phyloP scores from a whole-genome alignment of 2,329 filamentous ascomycete genomes.

The Colletotrichum spinosum region DNA sequence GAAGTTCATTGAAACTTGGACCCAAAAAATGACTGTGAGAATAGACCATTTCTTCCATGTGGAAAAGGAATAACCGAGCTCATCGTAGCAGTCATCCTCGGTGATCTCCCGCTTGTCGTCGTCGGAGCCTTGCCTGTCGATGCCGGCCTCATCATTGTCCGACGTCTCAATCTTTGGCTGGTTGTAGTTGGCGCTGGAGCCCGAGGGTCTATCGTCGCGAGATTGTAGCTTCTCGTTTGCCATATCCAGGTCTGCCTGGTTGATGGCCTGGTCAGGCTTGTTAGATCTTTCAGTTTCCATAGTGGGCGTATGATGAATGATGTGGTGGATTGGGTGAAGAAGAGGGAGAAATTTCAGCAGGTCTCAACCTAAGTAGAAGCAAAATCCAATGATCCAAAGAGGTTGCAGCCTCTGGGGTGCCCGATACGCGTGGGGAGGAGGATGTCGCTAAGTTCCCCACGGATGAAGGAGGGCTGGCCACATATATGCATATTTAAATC shows the following conservation, averaged over 20 bases:
- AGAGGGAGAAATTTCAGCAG: no score
- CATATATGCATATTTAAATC: no score
- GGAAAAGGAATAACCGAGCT: constrained; percentile 73
- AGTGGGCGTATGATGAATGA: not conserved
- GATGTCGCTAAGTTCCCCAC: no score
- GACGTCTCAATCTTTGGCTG: constrained; percentile 36
- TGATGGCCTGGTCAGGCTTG: constrained; percentile 51
- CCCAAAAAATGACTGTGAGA: constrained; percentile 77
- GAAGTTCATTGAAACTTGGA: constrained; percentile 84
- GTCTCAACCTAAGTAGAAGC: no score
- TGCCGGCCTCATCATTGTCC: constrained; percentile 50
- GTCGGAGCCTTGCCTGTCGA: constrained; percentile 42
- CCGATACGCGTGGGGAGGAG: no score
- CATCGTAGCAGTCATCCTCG: constrained; percentile 71
- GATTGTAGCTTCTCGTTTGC: constrained; percentile 53
- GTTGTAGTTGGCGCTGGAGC: not conserved
- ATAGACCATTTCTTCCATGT: constrained; percentile 78
- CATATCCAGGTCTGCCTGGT: constrained; percentile 48
- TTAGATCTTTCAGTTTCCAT: constrained; percentile 44
- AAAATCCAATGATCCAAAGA: no score
- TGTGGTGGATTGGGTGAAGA: not conserved
- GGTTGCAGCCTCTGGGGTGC: no score
- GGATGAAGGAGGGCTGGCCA: no score
- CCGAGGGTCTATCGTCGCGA: not conserved
- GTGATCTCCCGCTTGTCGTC: constrained; percentile 59